Percentiles rank a stretch among this genome's conserved stretches.
phyloP scores from a whole-genome alignment of 2,329 filamentous ascomycete species.

The Fusarium tjaetaba region DNA sequence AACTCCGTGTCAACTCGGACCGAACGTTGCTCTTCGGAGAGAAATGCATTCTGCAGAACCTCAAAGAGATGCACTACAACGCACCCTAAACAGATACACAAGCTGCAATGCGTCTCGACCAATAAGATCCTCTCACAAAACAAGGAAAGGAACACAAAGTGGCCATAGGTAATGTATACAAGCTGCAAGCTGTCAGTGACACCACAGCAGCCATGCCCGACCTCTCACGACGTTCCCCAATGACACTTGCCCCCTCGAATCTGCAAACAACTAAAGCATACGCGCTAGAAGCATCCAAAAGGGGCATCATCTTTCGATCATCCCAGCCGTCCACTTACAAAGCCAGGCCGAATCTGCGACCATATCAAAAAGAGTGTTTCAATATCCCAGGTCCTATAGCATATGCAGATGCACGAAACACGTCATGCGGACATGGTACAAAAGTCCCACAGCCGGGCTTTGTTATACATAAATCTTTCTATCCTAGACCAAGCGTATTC shows the following conservation, averaged over 20 bases:
- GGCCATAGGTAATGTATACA: neutral
- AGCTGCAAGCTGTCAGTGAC: constrained; percentile 14
- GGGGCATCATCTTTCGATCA: constrained; percentile 16
- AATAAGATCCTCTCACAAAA: neutral
- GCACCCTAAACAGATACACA: neutral
- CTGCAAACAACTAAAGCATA: neutral
- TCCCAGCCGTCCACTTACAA: neutral
- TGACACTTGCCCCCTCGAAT: neutral
- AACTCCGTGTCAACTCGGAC: neutral
- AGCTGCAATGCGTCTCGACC: neutral
- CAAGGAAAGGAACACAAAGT: neutral
- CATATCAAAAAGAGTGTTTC: neutral
- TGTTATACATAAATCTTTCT: neutral
- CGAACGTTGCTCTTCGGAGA: neutral
- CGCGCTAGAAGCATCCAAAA: constrained; percentile 10
- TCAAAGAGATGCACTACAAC: neutral
- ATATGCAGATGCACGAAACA: constrained; percentile 4
- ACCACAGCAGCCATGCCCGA: neutral
- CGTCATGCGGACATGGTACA: constrained; percentile 16
- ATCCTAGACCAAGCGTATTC: neutral
- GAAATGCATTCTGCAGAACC: neutral
- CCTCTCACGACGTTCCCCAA: neutral
- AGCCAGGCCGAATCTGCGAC: constrained; percentile 1
- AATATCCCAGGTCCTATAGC: neutral
- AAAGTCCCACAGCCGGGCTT: constrained; percentile 14